Evolutionary conservation across 1,284 basidiomycete genomes (phyloP), one percentile per base, ranked within the genome.

Genomic region (Cutaneotrichosporon sp.): DNA sequence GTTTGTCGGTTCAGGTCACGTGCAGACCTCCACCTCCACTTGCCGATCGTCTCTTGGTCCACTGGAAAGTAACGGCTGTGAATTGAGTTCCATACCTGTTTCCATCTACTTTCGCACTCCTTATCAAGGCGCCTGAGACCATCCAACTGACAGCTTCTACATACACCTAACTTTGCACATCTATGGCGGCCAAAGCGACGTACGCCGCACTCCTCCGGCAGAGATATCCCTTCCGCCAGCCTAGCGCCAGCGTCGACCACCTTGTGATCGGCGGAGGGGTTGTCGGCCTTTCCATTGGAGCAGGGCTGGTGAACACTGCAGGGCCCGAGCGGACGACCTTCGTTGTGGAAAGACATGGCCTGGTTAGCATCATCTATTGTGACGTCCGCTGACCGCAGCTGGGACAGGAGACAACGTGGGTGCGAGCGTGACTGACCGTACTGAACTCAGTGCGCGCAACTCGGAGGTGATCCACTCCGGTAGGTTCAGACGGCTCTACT

Each of bases 401-500:
- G 2, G 90, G 90, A 2, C 84, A 90, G 67, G 90, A 93, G 68
- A 90, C 79, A 12, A 92, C 88, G 90, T 86, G 62, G 47, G 76
- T 51, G 17, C 34, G n/a, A 20, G 25, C 1, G 16, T 24, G 17
- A 37, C 32, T 22, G 8, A 17, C 14, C n/a, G 5, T 12, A 14
- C 22, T 34, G 39, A 55, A 14, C 20, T 7, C 54, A 92, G 89
- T 69, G 91, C 91, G 33, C 84, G 94, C 19, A 97, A 97, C 70
- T 94, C 90, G 1, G 94, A 97, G 67, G 94, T 98, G 14, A 87
- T 97, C 38, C 93, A 97, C 75, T 89, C 90, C 56, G 89, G 88
- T 83, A 64, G 51, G 67, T 47, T 2, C 5, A 14, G 17, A 19
- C 12, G 32, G 7, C 6, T 3, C 19, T n/a, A n/a, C n/a, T n/a